Base-by-base conservation (phyloP, 495 filamentous ascomycete genomes). In the Trichoderma asperelloides region DNA sequence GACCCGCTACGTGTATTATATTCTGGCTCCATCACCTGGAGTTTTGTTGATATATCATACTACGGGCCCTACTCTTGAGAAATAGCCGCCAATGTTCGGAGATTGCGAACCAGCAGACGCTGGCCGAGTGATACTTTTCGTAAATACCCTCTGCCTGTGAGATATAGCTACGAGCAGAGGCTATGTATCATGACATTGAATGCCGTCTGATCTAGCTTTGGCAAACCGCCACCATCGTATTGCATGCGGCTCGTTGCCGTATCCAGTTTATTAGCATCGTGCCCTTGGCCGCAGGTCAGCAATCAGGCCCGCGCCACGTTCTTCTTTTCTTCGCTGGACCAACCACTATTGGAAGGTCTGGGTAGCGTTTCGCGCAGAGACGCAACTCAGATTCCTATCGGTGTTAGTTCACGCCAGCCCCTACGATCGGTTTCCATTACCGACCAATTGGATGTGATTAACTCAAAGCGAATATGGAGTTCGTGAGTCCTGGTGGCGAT, bases 181-280 rank as follows among this genome's bases (percentile, higher is more conserved):
- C 6, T 21, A 57, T 27, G 49, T 5, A 33, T 25, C 23, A 16
- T 60, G 55, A 23, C 23, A 5, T 21, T 8, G 13, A 11, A 60
- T 12, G 11, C 13, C 0, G 25, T 21, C 1, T 28, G n/a, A n/a
- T 60, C 55, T 1, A 30, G 11, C 13, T 18, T 18, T 8, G 55
- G 23, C 25, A 21, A 28, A 12, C 23, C 21, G 55, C 55, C 27
- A 60, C 27, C 23, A 23, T 57, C 49, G 49, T 57, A 57, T 12
- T 13, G 4, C 49, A 57, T 21, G 18, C 21, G 5, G 21, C 11
- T 25, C 11, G 23, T 23, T 25, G 21, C 27, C 15, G 55, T 60
- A 60, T 60, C 55, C 55, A 60, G 23, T 30, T 60, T 28, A 60
- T 60, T 60, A 60, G 55, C 55, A 60, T 25, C 55, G 16, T 30